Base-by-base conservation (phyloP, 345 rosid genomes). In the Carallia brachiata region DNA sequence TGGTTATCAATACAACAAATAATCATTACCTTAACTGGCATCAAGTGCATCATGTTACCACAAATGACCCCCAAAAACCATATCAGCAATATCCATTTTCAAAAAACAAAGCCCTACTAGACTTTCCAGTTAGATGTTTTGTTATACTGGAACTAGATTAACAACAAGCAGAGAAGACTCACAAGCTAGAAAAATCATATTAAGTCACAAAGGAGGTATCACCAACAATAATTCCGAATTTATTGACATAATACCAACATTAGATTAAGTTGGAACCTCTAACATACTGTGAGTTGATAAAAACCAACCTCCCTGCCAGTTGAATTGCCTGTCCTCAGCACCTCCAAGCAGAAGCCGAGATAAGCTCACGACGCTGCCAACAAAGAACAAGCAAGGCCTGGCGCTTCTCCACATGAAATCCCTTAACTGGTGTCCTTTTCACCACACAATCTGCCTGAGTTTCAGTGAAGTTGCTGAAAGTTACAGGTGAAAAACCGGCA, bases 311-410 rank as follows among this genome's bases (percentile, higher is more conserved):
- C 70, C 36, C 57, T 57, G 69, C 75, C 23, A 4, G 61, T 66
- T 60, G 30, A 40, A 34, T 30, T n/a, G 62, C 32, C 56, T 12
- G 56, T 31, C 52, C 48, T 89, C 82, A 89, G 82, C 92, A 89
- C 71, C 85, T 89, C 98, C 98, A 94, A 48, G 91, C 95, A 23
- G 96, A 89, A 69, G 84, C 95, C n/a, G 91, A 84, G 36, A 90
- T 81, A 59, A 94, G 91, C 69, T 94, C 98, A 65, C 86, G 79
- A 63, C 88, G 85, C 76, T 88, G 93, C 98, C 98, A 94, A 77
- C 86, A 91, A 48, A 94, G 86, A 52, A 86, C 90, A 27, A 94
- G 95, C 16, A 84, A 82, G 28, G 84, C 77, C 70, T 90, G 96
- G 62, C 84, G 83, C 80, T 88, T 94, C 80, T 89, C 98, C 18